Evolutionary conservation across 2,329 filamentous ascomycete genomes (phyloP), one percentile per base, ranked within the genome.

Genomic region (Fusarium brachygibbosum): DNA sequence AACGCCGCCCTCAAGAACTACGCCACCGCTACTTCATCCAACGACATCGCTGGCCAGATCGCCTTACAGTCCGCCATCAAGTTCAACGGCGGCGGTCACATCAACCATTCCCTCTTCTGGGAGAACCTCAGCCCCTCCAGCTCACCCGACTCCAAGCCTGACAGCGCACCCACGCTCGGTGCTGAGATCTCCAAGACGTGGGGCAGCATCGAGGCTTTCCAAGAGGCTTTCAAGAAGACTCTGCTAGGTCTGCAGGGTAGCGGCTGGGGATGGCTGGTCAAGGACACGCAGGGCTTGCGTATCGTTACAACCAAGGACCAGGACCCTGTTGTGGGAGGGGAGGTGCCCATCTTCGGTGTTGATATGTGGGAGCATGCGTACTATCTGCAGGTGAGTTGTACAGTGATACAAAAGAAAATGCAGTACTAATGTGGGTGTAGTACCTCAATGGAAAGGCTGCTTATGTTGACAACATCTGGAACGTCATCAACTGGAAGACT

Each of bases 331-430:
- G 86, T 90, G 14, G 73, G 83, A 17, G 85, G 87, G 6, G 87
- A 90, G 69, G 85, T 88, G n/a, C 90, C 91, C 11, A 81, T 97
- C 21, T 84, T 94, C 41, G 93, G 93, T 0, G 85, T 97, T 3
- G 93, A 97, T 78, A 95, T 97, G 88, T 97, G 93, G 93, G 93
- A 97, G 82, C 93, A 97, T 82, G 93, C 93, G 1, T 97, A 97
- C 77, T 97, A 97, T 76, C 81, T 97, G 19, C 93, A 93, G 84
- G 88, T 90, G 65, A 69, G 82, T 38, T n/a, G 6, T 16, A 57
- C 38, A 40, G 53, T 21, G 29, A 17, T 32, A 55, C 13, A 12
- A 17, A 8, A 4, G 17, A 6, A 4, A 5, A 23, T 31, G 14
- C 23, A 29, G 5, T 21, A 41, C 35, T 69, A 46, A 69, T 2